Base-by-base conservation (phyloP, 2,329 filamentous ascomycete species). In the Fusarium sp. region DNA sequence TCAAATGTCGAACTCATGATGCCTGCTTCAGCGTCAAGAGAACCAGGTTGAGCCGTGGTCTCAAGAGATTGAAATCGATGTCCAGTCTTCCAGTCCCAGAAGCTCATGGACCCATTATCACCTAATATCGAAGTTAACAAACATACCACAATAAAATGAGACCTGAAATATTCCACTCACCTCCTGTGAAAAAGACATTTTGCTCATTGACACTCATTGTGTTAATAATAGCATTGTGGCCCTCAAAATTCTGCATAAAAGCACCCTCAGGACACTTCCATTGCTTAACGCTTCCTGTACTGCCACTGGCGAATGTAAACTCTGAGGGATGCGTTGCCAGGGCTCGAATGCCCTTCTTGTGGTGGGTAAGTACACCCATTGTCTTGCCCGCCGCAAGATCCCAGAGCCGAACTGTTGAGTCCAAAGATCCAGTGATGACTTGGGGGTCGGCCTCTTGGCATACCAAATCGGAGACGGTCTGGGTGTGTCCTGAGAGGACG, bases 21-120 rank as follows among this genome's bases (percentile, higher is more conserved):
- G 52, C 96, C 96, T 8, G 93, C 90, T 80, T 99, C 96, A 8
- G 96, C 96, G 74, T 98, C 94, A 23, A 99, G 82, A 18, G 92
- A 96, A 48, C 96, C 96, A 0, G 96, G 96, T 78, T 99, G 96
- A 1, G 96, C 96, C 10, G 93, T 93, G 5, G 93, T 97, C 72
- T 99, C 94, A 14, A 95, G 85, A 11, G 89, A 87, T 80, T 99
- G 96, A 82, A 96, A 99, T 46, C 91, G 87, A 77, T 99, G 89
- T 1, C 96, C 96, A 1, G 94, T 92, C 81, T 98, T 98, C 96
- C 96, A 99, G 78, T 99, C 96, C 92, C 94, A 99, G 83, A 99
- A 99, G 70, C 89, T 92, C 84, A 98, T 96, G 35, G 92, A 96
- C 39, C 96, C 96, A 73, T 99, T 97, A 76, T 99, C 96, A 45